A percentile compares a stretch with the other conserved stretches of the same genome.
phyloP scores from a whole-genome alignment of 768 basidiomycete genomes.

The Amanita muscaria region DNA sequence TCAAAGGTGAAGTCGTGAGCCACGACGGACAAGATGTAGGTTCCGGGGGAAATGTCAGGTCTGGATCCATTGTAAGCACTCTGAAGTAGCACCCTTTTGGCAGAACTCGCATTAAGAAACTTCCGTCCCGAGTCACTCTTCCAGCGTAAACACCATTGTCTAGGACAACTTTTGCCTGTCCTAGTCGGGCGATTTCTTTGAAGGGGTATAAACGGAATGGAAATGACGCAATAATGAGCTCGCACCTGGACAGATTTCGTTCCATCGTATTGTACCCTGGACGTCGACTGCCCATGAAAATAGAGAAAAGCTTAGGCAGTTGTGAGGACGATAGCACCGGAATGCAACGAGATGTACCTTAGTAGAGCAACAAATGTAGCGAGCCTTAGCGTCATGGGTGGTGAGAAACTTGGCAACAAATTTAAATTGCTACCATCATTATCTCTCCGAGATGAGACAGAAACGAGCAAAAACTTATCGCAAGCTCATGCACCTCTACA shows the following conservation, averaged over 20 bases:
- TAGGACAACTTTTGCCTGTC: constrained; percentile 48
- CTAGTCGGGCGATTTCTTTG: constrained; percentile 32
- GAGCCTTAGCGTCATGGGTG: not conserved
- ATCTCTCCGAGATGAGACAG: constrained; percentile 63
- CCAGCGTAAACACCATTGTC: constrained; percentile 50
- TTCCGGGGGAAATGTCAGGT: constrained; percentile 58
- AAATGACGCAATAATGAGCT: constrained; percentile 10
- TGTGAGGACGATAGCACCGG: not conserved
- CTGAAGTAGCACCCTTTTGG: not conserved
- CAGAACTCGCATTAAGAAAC: constrained; percentile 54
- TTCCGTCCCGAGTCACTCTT: constrained; percentile 46
- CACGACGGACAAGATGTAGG: constrained; percentile 58
- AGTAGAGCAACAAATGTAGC: not conserved
- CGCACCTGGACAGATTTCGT: constrained; percentile 57
- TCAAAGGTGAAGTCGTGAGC: constrained; percentile 66
- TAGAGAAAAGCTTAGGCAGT: constrained; percentile 15
- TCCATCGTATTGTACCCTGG: constrained; percentile 59
- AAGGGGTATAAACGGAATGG: constrained; percentile 5
- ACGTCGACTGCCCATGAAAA: constrained; percentile 43
- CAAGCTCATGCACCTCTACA: constrained; percentile 89
- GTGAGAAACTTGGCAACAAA: constrained; percentile 9
- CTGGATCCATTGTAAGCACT: constrained; percentile 26
- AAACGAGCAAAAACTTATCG: constrained; percentile 92
- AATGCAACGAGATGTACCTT: not conserved
- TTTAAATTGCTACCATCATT: constrained; percentile 1